Evolutionary conservation across 495 filamentous ascomycete species (phyloP).

Genomic region (Viridothelium virens): DNA sequence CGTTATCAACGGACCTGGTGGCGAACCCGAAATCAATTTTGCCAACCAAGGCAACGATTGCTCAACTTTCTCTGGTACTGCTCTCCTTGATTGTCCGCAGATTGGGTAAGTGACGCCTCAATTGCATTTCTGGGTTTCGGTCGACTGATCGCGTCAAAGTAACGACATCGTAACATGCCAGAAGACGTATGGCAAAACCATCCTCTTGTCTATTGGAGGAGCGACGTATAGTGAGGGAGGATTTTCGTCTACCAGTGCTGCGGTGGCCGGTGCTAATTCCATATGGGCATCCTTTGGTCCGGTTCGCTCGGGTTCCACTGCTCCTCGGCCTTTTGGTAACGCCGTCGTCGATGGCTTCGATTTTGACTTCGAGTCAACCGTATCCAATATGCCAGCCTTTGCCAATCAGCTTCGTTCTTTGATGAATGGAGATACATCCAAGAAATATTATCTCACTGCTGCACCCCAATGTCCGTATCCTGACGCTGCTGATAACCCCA

Average conservation of each 20-base stretch:
- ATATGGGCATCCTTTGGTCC: conserved; percentile 29
- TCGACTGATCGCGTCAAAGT: conserved; percentile 12
- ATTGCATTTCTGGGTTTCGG: neutral
- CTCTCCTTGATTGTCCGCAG: conserved; percentile 53
- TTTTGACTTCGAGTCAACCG: conserved; percentile 29
- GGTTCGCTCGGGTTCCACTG: conserved; percentile 18
- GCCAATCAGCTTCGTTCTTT: conserved; percentile 23
- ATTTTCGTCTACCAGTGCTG: conserved; percentile 20
- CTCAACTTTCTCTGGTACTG: conserved; percentile 48
- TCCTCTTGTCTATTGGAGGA: conserved; percentile 28
- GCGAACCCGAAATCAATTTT: conserved; percentile 50
- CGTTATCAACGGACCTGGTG: conserved; percentile 40
- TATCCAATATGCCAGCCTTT: conserved; percentile 23
- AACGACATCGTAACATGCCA: conserved; percentile 33
- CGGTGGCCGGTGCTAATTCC: conserved; percentile 20
- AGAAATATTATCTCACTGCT: conserved; percentile 25
- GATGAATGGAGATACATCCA: conserved; percentile 20
- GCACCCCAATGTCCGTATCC: conserved; percentile 29
- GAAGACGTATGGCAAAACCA: conserved; percentile 24
- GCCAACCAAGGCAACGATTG: conserved; percentile 52
- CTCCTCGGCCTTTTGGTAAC: conserved; percentile 25
- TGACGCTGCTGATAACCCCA: conserved; percentile 24
- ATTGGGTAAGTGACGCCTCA: conserved; percentile 44
- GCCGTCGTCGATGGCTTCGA: conserved; percentile 28
- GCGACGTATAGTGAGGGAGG: conserved; percentile 29